Conservation (phyloP, 2,329 filamentous ascomycete genomes). For the Trichoderma sp. region DNA sequence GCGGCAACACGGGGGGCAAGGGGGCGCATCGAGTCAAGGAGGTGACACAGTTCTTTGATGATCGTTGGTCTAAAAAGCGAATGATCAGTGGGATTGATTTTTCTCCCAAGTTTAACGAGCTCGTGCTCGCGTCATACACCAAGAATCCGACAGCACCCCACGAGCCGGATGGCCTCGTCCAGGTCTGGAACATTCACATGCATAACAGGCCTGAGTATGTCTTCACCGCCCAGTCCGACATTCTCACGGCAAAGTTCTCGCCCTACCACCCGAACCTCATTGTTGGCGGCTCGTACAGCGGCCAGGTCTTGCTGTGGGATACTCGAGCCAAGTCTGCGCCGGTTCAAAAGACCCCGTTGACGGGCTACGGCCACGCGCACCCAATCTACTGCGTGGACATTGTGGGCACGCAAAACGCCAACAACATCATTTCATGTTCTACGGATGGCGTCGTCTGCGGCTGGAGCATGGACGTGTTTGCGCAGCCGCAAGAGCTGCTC, state of each 20-base stretch:
- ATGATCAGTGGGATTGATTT: slow-evolving; percentile 97
- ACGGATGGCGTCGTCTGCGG: slow-evolving; percentile 96
- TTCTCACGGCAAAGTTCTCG: slow-evolving; percentile 95
- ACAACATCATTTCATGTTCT: slow-evolving; percentile 96
- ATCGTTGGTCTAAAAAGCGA: slow-evolving; percentile 94
- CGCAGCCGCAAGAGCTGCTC: slow-evolving; percentile 91
- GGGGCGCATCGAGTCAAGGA: slow-evolving; percentile 79
- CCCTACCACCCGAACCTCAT: slow-evolving; percentile 97
- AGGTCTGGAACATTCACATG: slow-evolving; percentile 96
- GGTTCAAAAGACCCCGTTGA: slow-evolving; percentile 94
- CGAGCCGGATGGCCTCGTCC: slow-evolving; percentile 88
- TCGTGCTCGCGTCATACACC: slow-evolving; percentile 92
- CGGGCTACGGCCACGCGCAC: slow-evolving; percentile 92
- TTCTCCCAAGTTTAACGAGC: slow-evolving; percentile 91
- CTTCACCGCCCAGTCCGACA: slow-evolving; percentile 94
- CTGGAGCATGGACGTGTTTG: slow-evolving; percentile 97
- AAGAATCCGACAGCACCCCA: slow-evolving; percentile 95
- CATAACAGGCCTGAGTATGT: slow-evolving; percentile 94
- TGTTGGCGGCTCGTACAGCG: slow-evolving; percentile 92
- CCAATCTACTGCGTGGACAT: slow-evolving; percentile 95
- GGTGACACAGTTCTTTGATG: slow-evolving; percentile 89
- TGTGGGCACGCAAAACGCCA: slow-evolving; percentile 96
- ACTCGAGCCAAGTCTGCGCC: slow-evolving; percentile 86
- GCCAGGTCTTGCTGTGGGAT: slow-evolving; percentile 96
- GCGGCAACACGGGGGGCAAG: slow-evolving; percentile 68